A percentile compares a stretch with the other conserved stretches of the same genome.
These are phyloP conservation scores for Neonectria coccinea DNA, from an alignment of 2,329 filamentous ascomycete genomes.

Conservation along the genomic window DNA sequence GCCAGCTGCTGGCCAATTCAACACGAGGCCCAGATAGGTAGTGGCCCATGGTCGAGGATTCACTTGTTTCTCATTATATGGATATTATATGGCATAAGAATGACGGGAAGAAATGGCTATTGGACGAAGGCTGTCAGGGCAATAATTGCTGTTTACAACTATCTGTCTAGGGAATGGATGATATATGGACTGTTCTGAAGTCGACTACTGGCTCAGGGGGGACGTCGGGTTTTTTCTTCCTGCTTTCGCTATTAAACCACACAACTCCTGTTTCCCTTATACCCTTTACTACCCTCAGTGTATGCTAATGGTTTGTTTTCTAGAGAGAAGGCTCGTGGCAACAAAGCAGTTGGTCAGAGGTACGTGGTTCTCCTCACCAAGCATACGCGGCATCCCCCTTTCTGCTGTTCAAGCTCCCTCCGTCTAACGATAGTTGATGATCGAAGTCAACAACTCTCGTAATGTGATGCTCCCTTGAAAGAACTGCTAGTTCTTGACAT, in stretches of 20 bases:
- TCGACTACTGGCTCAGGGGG: constrained; percentile 33
- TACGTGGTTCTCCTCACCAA: constrained; percentile 36
- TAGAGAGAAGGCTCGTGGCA: constrained; percentile 33
- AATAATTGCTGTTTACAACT: constrained; percentile 34
- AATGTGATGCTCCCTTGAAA: not conserved
- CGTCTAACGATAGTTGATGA: not conserved
- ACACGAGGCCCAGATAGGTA: constrained; percentile 25
- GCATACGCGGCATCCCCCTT: not conserved
- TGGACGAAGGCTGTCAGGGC: constrained; percentile 11
- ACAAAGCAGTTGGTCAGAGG: constrained; percentile 37
- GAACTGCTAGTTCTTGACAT: not conserved
- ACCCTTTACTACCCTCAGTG: constrained; percentile 33
- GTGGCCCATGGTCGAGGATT: constrained; percentile 19
- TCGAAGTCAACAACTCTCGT: not conserved
- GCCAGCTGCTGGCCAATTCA: constrained; percentile 20
- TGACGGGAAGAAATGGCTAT: constrained; percentile 13
- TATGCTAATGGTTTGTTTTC: constrained; percentile 39
- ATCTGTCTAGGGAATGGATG: constrained; percentile 29
- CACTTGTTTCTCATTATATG: constrained; percentile 18
- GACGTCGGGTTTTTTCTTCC: constrained; percentile 15
- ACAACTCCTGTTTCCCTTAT: constrained; percentile 30
- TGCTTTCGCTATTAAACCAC: constrained; percentile 40
- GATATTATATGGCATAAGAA: constrained; percentile 9
- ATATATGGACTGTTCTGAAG: constrained; percentile 28
- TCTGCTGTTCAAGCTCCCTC: not conserved